A percentile compares a stretch with the other conserved stretches of the same genome.
These are phyloP conservation scores for Solanum megistacrolobum DNA, from an alignment of 257 asterid species.

Conservation along the genomic window DNA sequence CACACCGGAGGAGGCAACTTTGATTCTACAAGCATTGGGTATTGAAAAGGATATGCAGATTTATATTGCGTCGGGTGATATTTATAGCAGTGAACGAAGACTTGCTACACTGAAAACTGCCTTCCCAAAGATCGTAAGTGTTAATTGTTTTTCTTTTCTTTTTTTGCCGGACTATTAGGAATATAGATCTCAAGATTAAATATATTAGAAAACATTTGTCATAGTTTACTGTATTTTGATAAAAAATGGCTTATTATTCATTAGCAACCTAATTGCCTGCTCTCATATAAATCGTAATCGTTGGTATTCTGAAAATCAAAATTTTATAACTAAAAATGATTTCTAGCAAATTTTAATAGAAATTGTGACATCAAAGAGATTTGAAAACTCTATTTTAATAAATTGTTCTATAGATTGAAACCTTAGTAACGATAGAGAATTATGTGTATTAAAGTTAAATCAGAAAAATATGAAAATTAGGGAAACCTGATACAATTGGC, in stretches of 20 bases:
- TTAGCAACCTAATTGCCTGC: not conserved
- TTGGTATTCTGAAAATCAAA: not conserved
- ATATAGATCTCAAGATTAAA: not conserved
- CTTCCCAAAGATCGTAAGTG: conserved; percentile 75
- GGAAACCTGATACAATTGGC: not conserved
- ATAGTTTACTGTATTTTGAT: not conserved
- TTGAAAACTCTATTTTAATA: not conserved
- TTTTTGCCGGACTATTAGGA: not conserved
- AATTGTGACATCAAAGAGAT: not conserved
- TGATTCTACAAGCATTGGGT: conserved; percentile 68
- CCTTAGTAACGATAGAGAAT: not conserved
- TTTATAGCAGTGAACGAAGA: conserved; percentile 68
- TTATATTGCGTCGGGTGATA: conserved; percentile 89
- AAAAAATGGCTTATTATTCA: not conserved
- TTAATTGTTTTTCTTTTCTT: not conserved
- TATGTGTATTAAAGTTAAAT: not conserved
- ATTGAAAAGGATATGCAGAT: conserved; percentile 55
- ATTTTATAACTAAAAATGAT: not conserved
- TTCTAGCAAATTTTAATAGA: not conserved
- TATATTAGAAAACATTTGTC: not conserved
- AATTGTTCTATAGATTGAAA: not conserved
- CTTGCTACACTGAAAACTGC: conserved; percentile 58
- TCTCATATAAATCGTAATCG: not conserved
- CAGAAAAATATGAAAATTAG: not conserved
- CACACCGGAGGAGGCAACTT: conserved; percentile 80